Conservation (phyloP, 2,329 filamentous ascomycete genomes). For the Verticillium dahliae region DNA sequence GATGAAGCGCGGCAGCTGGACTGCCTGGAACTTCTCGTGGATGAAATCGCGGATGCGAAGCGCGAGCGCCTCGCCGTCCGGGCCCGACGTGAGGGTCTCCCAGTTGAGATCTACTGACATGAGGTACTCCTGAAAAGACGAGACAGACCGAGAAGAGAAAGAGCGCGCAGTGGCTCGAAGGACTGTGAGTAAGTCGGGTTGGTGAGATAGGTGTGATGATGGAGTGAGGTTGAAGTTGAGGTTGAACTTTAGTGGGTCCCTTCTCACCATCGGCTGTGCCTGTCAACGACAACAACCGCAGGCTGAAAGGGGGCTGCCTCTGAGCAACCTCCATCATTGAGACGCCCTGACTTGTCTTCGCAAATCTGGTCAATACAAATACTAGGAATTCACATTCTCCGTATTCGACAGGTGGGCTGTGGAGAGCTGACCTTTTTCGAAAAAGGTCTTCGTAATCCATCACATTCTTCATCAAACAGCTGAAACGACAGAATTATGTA, state of each 20-base stretch:
- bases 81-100: constrained; percentile 83
- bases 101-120: constrained; percentile 99
- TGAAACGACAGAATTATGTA: neutral
- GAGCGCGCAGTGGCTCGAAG: neutral
- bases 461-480: neutral
- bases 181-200: neutral
- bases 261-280: neutral
- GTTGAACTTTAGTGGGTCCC: neutral
- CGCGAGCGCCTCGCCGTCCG: constrained; percentile 79
- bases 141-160: no score
- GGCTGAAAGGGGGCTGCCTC: neutral
- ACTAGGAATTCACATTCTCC: neutral
- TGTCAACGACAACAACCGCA: neutral
- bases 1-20: constrained; percentile 90
- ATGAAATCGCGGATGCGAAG: constrained; percentile 87
- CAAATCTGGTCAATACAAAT: no score
- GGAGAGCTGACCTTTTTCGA: no score
- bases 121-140: constrained; percentile 1
- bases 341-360: no score
- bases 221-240: neutral
- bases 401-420: no score
- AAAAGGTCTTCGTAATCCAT: neutral
- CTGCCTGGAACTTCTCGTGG: constrained; percentile 89
- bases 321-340: neutral
- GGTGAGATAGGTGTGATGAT: neutral